Evolutionary conservation across 2,329 filamentous ascomycete genomes (phyloP), one percentile per base, ranked within the genome.

Genomic region (Verticillium tricorpus): DNA sequence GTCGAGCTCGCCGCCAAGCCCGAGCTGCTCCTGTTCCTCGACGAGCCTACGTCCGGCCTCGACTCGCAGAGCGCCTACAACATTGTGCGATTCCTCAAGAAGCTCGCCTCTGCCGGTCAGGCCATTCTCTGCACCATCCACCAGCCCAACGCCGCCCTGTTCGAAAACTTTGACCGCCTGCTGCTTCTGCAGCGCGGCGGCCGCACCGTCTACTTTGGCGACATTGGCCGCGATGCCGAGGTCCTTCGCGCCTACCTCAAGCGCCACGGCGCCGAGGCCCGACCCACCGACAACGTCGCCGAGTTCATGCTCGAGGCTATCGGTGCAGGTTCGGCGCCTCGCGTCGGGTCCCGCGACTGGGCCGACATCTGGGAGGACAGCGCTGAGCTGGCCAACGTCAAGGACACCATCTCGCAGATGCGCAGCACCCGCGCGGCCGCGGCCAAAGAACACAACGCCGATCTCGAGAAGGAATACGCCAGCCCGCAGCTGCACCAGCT

Each of bases 121-220:
- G 92, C 92, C 11, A 92, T 96, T 67, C 83, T 96, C 3, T 96
- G 92, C 77, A 96, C 93, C 0, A 96, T 96, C 65, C 93, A 96
- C 73, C 93, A 96, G 72, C 92, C 93, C 1, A 94, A 93, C 67
- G 90, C 91, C 17, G 88, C 91, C 0, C 81, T 96, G 0, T 96
- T 97, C 68, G 91, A 95, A 73, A 89, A 93, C 74, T 97, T 96
- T 67, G 92, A 96, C 71, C 85, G 92, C 14, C 82, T 97, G 2
- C 78, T 96, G 5, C 82, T 96, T 2, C 82, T 96, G 2, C 87
- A 94, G 74, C 83, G 85, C 50, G 92, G 92, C 63, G 92, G 92
- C 4, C 84, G 89, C 61, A 91, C 90, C 57, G 91, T 96, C 58
- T 96, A 96, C 78, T 94, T 95, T 69, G 92, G 92, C 22, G 88